Evolutionary conservation across 2,329 filamentous ascomycete species (phyloP).

Genomic region (Venturia pyrina): DNA sequence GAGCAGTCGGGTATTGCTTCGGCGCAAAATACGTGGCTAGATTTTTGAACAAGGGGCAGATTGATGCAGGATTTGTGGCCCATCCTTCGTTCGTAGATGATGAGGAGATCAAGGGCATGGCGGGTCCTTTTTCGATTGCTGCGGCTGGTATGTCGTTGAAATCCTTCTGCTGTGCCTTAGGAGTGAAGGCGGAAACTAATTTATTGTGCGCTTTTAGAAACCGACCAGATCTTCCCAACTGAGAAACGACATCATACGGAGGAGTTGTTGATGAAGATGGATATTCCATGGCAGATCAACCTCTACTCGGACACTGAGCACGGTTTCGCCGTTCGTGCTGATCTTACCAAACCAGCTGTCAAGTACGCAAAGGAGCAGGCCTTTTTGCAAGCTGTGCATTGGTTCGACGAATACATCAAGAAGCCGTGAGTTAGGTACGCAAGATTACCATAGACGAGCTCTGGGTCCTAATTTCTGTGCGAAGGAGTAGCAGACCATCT

Average conservation of each 20-base stretch:
- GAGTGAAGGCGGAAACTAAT: background rate
- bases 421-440: background rate
- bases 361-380: slow-evolving; percentile 73
- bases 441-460: background rate
- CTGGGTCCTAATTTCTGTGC: background rate
- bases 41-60: slow-evolving; percentile 46
- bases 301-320: slow-evolving; percentile 62
- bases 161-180: slow-evolving; percentile 8
- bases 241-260: slow-evolving; percentile 49
- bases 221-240: slow-evolving; percentile 48
- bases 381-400: slow-evolving; percentile 64
- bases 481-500: background rate
- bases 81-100: slow-evolving; percentile 66
- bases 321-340: slow-evolving; percentile 64
- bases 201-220: slow-evolving; percentile 32
- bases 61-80: slow-evolving; percentile 63
- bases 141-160: slow-evolving; percentile 43
- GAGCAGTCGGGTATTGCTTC: slow-evolving; percentile 41
- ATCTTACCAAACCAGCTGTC: slow-evolving; percentile 45
- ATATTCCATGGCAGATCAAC: slow-evolving; percentile 62
- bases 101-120: slow-evolving; percentile 48
- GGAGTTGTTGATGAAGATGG: slow-evolving; percentile 44
- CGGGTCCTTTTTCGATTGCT: slow-evolving; percentile 49
- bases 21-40: slow-evolving; percentile 50
- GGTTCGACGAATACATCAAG: slow-evolving; percentile 60